A percentile compares a stretch with the other conserved stretches of the same genome.
Evolutionary conservation across 768 basidiomycete species (phyloP).

Genomic region (Lactifluus volemus): DNA sequence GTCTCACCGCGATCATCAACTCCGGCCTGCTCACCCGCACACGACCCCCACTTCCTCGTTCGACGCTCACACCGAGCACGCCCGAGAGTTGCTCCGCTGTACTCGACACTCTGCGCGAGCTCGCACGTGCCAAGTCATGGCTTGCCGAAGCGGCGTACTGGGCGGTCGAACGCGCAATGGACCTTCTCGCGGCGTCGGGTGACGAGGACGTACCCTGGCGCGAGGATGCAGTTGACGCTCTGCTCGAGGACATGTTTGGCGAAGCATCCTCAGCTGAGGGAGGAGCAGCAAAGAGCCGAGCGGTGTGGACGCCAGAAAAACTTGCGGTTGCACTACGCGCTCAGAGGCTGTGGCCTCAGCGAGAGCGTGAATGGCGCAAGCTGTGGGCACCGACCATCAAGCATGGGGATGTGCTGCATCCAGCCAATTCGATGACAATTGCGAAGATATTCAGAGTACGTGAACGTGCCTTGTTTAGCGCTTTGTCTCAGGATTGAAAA

Average conservation of each 20-base stretch:
- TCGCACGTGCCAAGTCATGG: constrained; percentile 86
- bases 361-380: constrained; percentile 50
- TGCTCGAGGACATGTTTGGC: constrained; percentile 45
- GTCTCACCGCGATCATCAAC: constrained; percentile 74
- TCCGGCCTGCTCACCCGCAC: constrained; percentile 72
- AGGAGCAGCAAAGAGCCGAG: constrained; percentile 21
- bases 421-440: constrained; percentile 62
- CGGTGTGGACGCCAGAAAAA: constrained; percentile 81
- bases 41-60: constrained; percentile 44
- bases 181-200: constrained; percentile 35
- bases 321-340: constrained; percentile 70
- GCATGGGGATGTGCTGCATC: constrained; percentile 54
- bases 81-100: constrained; percentile 49
- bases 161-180: constrained; percentile 56
- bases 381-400: constrained; percentile 70
- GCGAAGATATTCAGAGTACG: constrained; percentile 74
- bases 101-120: constrained; percentile 48
- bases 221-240: constrained; percentile 45
- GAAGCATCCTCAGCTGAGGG: constrained; percentile 22
- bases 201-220: constrained; percentile 63
- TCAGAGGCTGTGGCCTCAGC: constrained; percentile 48
- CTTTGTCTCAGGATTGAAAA: background rate
- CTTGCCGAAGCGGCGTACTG: constrained; percentile 89
- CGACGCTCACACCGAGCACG: constrained; percentile 48
- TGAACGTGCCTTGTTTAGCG: background rate